Evolutionary conservation across 768 basidiomycete species (phyloP).

Genomic region (Clathrus columnatus): DNA sequence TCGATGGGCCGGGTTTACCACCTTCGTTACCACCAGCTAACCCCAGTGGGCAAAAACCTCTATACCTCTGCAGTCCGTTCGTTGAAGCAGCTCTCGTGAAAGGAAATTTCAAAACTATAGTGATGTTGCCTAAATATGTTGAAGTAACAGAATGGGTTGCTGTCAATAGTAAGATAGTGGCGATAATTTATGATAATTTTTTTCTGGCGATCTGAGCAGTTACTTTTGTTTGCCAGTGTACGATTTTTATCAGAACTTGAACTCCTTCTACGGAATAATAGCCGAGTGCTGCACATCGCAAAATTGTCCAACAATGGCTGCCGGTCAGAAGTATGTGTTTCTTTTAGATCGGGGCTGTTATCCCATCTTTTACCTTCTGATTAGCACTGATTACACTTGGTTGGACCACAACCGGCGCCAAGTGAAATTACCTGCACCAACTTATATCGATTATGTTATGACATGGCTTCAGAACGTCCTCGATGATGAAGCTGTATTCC

Average conservation of each 20-base stretch:
- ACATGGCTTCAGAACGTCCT: constrained; percentile 91
- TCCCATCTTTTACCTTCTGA: neutral
- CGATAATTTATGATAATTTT: too few species aligned
- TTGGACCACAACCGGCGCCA: constrained; percentile 86
- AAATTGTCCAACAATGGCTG: constrained; percentile 88
- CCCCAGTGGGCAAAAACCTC: constrained; percentile 41
- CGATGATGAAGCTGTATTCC: constrained; percentile 91
- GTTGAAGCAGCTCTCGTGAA: constrained; percentile 93
- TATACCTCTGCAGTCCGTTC: constrained; percentile 92
- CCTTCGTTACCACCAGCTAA: constrained; percentile 33
- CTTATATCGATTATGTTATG: constrained; percentile 97
- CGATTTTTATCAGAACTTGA: constrained; percentile 95
- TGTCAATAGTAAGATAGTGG: constrained; percentile 62
- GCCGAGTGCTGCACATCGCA: constrained; percentile 89
- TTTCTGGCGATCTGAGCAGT: constrained; percentile 1
- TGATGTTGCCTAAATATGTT: constrained; percentile 90
- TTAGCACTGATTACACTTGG: constrained; percentile 90
- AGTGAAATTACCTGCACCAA: constrained; percentile 82
- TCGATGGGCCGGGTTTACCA: constrained; percentile 36
- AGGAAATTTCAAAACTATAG: constrained; percentile 98
- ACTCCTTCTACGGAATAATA: constrained; percentile 92
- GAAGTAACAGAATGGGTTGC: constrained; percentile 98
- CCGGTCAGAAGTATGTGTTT: constrained; percentile 63
- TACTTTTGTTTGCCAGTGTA: constrained; percentile 54
- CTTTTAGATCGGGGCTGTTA: neutral